A percentile compares a stretch with the other conserved stretches of the same genome.
These are phyloP conservation scores for Tricholomella constricta DNA, from an alignment of 768 basidiomycete genomes.

Conservation along the genomic window DNA sequence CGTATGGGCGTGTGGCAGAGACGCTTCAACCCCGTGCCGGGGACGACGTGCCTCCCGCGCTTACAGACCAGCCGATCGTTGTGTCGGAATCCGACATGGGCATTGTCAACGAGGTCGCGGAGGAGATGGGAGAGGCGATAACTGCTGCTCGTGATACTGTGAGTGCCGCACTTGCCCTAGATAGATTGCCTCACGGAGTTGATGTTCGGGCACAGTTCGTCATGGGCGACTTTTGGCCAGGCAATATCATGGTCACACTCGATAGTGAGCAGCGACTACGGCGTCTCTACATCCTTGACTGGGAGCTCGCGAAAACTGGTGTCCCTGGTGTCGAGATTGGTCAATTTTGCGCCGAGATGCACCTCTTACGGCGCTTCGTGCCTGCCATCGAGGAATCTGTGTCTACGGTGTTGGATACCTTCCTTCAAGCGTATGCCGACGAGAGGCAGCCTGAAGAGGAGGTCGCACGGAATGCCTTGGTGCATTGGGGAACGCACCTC, in stretches of 20 bases:
- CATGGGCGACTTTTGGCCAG: slow-evolving; percentile 81
- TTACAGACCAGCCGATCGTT: slow-evolving; percentile 38
- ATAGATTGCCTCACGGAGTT: neutral
- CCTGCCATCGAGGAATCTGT: slow-evolving; percentile 39
- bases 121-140: slow-evolving; percentile 32
- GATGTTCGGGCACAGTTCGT: slow-evolving; percentile 34
- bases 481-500: slow-evolving; percentile 59
- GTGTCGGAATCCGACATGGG: slow-evolving; percentile 35
- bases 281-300: slow-evolving; percentile 57
- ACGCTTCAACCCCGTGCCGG: slow-evolving; percentile 28
- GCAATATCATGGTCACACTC: slow-evolving; percentile 57
- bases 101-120: slow-evolving; percentile 33
- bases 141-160: slow-evolving; percentile 26
- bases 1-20: slow-evolving; percentile 45
- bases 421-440: slow-evolving; percentile 47
- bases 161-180: neutral
- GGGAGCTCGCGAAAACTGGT: slow-evolving; percentile 66
- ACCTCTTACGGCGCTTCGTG: slow-evolving; percentile 49
- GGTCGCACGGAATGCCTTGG: slow-evolving; percentile 36
- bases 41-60: slow-evolving; percentile 25
- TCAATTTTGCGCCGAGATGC: slow-evolving; percentile 64
- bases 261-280: slow-evolving; percentile 35
- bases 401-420: slow-evolving; percentile 39
- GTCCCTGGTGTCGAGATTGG: slow-evolving; percentile 60
- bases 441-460: slow-evolving; percentile 26